A percentile compares a stretch with the other conserved stretches of the same genome.
phyloP scores from a whole-genome alignment of 1,139 yeast species.

The Hansenula anomala region DNA sequence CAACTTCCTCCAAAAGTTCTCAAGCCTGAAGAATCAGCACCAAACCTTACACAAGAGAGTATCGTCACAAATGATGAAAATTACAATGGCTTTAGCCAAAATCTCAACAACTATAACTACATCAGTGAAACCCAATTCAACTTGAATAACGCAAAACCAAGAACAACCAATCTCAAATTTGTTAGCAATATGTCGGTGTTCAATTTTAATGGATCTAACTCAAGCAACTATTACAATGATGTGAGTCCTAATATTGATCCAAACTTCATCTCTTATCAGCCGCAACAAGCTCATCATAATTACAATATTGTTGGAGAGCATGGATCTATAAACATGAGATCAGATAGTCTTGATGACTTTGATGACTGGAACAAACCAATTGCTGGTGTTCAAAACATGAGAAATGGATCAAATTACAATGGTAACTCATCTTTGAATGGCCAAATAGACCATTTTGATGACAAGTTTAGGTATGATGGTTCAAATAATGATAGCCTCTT shows the following conservation, averaged over 20 bases:
- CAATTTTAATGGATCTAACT: no score
- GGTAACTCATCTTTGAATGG: neutral
- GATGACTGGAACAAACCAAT: no score
- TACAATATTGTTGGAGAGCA: neutral
- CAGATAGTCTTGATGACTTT: neutral
- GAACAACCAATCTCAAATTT: no score
- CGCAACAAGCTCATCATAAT: neutral
- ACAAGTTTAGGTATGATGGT: neutral
- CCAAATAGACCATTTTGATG: neutral
- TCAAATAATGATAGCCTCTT: slow-evolving; percentile 1
- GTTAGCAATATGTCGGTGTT: neutral
- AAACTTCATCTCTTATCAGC: neutral
- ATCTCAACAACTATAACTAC: neutral
- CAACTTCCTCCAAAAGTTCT: neutral
- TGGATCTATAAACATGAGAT: no score
- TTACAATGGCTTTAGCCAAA: slow-evolving; percentile 1
- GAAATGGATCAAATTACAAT: neutral
- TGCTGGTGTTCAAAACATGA: no score
- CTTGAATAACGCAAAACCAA: no score
- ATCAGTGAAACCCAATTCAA: no score
- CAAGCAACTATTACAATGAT: no score
- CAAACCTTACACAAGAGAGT: slow-evolving; percentile 10
- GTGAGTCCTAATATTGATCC: neutral
- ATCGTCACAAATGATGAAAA: slow-evolving; percentile 14
- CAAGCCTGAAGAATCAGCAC: neutral